Evolutionary conservation across 306 rosid genomes (phyloP).

Genomic region (Quercus berberidifolia): DNA sequence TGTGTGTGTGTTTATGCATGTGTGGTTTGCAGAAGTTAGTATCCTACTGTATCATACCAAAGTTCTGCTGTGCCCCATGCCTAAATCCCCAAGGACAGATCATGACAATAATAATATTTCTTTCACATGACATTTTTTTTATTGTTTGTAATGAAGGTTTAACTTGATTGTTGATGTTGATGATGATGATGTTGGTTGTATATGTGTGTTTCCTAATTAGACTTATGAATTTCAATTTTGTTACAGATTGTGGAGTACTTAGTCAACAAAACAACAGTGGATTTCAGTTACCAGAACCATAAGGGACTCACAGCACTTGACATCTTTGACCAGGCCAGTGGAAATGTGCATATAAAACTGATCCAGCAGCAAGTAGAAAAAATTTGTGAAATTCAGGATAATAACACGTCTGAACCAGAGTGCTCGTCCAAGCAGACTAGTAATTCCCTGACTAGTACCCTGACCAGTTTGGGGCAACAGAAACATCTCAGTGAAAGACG

Average conservation of each 20-base stretch:
- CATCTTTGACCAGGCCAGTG: slow-evolving; percentile 39
- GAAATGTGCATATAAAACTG: slow-evolving; percentile 25
- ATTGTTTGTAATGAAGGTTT: not conserved
- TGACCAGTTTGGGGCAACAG: slow-evolving; percentile 14
- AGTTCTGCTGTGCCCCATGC: too few species aligned
- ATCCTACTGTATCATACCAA: too few species aligned
- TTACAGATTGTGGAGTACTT: slow-evolving; percentile 61
- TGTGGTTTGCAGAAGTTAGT: too few species aligned
- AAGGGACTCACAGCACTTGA: slow-evolving; percentile 56
- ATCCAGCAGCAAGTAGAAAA: slow-evolving; percentile 22
- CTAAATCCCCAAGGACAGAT: not conserved
- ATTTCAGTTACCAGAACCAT: slow-evolving; percentile 40
- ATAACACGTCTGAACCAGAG: slow-evolving; percentile 21
- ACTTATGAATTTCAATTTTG: not conserved
- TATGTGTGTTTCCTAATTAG: not conserved
- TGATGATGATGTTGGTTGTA: not conserved
- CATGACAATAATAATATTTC: not conserved
- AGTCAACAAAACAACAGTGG: slow-evolving; percentile 47
- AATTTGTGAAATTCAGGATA: slow-evolving; percentile 12
- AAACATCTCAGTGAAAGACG: slow-evolving; percentile 30
- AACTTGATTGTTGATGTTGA: not conserved
- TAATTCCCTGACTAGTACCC: not conserved
- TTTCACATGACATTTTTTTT: not conserved
- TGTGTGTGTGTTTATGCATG: too few species aligned
- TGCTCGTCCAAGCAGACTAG: slow-evolving; percentile 1